These are phyloP conservation scores for Epichloe bromicola DNA, from an alignment of 2,329 filamentous ascomycete species.

Conservation along the genomic window DNA sequence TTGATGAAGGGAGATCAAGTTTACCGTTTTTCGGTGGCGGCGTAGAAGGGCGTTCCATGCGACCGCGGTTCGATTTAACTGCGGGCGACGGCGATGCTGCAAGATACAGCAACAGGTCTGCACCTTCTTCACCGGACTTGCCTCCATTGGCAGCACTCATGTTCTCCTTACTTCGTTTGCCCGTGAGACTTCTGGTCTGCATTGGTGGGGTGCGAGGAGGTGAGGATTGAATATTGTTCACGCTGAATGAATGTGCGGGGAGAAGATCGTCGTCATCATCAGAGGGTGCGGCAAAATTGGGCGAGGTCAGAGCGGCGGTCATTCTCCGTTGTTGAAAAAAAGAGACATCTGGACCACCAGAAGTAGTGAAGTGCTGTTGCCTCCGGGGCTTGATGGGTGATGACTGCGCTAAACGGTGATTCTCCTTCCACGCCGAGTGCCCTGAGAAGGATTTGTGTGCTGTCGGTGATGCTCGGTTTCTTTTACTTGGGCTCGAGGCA, in stretches of 20 bases:
- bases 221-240: slow-evolving; percentile 56
- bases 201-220: slow-evolving; percentile 74
- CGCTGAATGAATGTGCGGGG: slow-evolving; percentile 60
- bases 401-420: slow-evolving; percentile 66
- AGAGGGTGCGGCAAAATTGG: slow-evolving; percentile 49
- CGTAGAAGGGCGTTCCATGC: slow-evolving; percentile 61
- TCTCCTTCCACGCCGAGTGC: slow-evolving; percentile 60
- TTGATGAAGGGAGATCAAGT: slow-evolving; percentile 62
- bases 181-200: slow-evolving; percentile 37
- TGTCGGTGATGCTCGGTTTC: slow-evolving; percentile 51
- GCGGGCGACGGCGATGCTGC: slow-evolving; percentile 86
- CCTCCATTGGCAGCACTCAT: slow-evolving; percentile 30
- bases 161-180: slow-evolving; percentile 36
- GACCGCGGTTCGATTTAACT: slow-evolving; percentile 33
- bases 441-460: slow-evolving; percentile 42
- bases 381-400: slow-evolving; percentile 72
- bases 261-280: slow-evolving; percentile 79
- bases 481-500: slow-evolving; percentile 50
- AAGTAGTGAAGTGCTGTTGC: slow-evolving; percentile 61
- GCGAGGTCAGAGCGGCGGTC: slow-evolving; percentile 46
- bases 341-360: slow-evolving; percentile 58
- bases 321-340: slow-evolving; percentile 66
- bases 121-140: slow-evolving; percentile 64
- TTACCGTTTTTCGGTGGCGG: slow-evolving; percentile 56
- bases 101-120: slow-evolving; percentile 69